Evolutionary conservation across 208 protist genomes (phyloP).

Genomic region (Hexamita inflata): DNA sequence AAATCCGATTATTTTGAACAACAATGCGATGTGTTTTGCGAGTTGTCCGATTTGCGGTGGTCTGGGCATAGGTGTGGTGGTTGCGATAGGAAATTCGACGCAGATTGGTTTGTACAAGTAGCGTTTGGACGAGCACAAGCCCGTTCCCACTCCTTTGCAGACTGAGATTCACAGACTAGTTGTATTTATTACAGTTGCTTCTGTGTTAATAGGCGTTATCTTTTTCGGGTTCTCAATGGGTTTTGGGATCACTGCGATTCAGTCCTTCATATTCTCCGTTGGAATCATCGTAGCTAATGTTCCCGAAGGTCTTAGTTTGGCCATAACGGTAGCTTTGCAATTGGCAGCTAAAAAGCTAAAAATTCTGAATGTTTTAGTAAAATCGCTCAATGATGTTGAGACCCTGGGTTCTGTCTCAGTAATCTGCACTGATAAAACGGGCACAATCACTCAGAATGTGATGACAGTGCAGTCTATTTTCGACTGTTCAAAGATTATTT

Average conservation of each 20-base stretch:
- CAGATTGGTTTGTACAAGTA: background rate
- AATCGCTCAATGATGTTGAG: conserved; percentile 38
- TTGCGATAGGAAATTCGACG: conserved; percentile 16
- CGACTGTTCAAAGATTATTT: background rate
- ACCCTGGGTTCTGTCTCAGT: conserved; percentile 47
- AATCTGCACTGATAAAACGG: conserved; percentile 49
- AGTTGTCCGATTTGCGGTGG: background rate
- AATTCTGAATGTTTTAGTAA: conserved; percentile 29
- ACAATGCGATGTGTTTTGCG: background rate
- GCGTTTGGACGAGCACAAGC: background rate
- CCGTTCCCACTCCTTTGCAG: conserved; percentile 7
- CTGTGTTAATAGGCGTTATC: background rate
- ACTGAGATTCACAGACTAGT: background rate
- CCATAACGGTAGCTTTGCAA: conserved; percentile 25
- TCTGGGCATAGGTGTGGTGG: background rate
- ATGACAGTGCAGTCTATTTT: conserved; percentile 38
- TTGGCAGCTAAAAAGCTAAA: conserved; percentile 34
- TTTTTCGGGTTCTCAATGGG: background rate
- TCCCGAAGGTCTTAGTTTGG: conserved; percentile 31
- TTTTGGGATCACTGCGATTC: background rate
- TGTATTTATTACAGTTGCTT: background rate
- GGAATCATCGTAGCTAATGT: conserved; percentile 40
- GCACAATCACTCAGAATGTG: conserved; percentile 46
- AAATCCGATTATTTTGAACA: background rate
- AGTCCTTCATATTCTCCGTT: conserved; percentile 5